A percentile compares a stretch with the other conserved stretches of the same genome.
phyloP scores from a whole-genome alignment of 805 yeast species.

The Cyberlindnera mrakii region DNA sequence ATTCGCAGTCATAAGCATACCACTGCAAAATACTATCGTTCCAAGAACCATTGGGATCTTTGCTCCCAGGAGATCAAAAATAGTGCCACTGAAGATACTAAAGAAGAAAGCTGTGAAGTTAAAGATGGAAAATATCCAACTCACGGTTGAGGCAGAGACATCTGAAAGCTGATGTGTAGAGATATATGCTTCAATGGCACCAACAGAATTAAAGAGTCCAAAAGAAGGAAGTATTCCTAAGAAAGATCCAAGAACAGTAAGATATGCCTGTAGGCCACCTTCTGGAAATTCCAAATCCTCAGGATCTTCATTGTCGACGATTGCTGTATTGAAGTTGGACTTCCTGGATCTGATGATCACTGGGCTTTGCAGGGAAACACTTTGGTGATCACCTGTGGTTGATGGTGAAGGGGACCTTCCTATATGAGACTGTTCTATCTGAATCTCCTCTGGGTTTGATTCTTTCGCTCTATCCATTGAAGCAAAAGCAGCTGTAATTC shows the following conservation, averaged over 20 bases:
- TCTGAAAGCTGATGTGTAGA: slow-evolving; percentile 43
- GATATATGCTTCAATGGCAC: slow-evolving; percentile 56
- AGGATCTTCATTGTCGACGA: background rate
- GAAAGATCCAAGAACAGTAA: slow-evolving; percentile 49
- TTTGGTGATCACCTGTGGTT: no score
- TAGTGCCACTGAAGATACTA: slow-evolving; percentile 36
- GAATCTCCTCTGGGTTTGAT: no score
- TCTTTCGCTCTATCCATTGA: no score
- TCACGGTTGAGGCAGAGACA: slow-evolving; percentile 37
- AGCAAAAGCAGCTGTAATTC: no score
- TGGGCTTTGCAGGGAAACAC: no score
- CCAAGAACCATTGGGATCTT: slow-evolving; percentile 31
- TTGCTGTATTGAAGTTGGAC: no score
- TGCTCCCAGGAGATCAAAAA: slow-evolving; percentile 42
- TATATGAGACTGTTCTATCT: no score
- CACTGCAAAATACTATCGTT: slow-evolving; percentile 28
- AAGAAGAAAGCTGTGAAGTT: slow-evolving; percentile 23
- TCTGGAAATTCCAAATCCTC: slow-evolving; percentile 37
- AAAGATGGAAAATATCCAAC: slow-evolving; percentile 47
- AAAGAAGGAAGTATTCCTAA: slow-evolving; percentile 46
- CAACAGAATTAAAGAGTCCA: slow-evolving; percentile 52
- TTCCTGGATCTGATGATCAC: no score
- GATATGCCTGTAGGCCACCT: slow-evolving; percentile 49
- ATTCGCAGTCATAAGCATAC: slow-evolving; percentile 39
- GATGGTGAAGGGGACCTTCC: no score